A percentile compares a stretch with the other conserved stretches of the same genome.
Evolutionary conservation across 768 basidiomycete genomes (phyloP).

Genomic region (Russula brevipes): DNA sequence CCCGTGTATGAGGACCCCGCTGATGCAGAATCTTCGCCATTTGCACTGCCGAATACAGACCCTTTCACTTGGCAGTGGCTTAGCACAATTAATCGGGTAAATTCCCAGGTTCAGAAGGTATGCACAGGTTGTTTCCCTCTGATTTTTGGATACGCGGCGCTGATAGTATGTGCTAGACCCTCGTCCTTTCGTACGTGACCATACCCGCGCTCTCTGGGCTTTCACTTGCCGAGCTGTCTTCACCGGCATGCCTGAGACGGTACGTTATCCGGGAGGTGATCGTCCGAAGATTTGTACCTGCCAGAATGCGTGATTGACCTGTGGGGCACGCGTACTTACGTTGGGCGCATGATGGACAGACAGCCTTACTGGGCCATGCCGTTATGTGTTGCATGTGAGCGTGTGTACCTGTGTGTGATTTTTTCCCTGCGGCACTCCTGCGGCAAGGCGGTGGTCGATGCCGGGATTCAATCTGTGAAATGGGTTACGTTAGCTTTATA

Average conservation of each 20-base stretch:
- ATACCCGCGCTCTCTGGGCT: conserved; percentile 73
- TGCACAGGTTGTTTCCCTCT: neutral
- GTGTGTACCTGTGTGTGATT: neutral
- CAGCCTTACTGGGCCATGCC: neutral
- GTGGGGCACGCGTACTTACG: neutral
- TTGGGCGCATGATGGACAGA: neutral
- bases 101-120: conserved; percentile 95
- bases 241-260: conserved; percentile 69
- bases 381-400: neutral
- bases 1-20: conserved; percentile 83
- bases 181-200: conserved; percentile 86
- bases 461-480: neutral
- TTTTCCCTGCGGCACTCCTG: neutral
- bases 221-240: conserved; percentile 46
- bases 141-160: neutral
- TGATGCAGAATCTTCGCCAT: conserved; percentile 62
- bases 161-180: conserved; percentile 51
- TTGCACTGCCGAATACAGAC: conserved; percentile 56
- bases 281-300: conserved; percentile 81
- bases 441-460: neutral
- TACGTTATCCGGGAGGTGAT: conserved; percentile 84
- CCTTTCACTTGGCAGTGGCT: conserved; percentile 94
- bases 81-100: conserved; percentile 94
- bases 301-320: conserved; percentile 83
- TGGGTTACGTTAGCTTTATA: neutral